Evolutionary conservation across 2,329 filamentous ascomycete genomes (phyloP).

Genomic region (Aspergillus spinulosporus): DNA sequence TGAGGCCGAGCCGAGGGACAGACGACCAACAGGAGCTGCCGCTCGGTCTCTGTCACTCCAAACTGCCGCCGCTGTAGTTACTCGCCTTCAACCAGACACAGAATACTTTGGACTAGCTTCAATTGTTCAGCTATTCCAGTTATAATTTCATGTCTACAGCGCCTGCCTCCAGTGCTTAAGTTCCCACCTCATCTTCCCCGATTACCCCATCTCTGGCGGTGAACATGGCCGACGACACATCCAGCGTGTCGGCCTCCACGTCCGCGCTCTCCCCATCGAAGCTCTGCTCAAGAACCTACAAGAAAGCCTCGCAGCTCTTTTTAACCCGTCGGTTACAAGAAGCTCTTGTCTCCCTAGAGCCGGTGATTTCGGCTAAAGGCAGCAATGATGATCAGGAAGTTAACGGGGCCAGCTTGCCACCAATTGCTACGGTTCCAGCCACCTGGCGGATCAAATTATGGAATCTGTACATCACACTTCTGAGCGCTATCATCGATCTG

Average conservation of each 20-base stretch:
- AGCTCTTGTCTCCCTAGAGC: slow-evolving; percentile 78
- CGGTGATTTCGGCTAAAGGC: slow-evolving; percentile 67
- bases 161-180: background rate
- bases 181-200: slow-evolving; percentile 4
- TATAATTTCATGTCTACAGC: background rate
- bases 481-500: slow-evolving; percentile 88
- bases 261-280: slow-evolving; percentile 64
- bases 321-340: slow-evolving; percentile 91
- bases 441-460: slow-evolving; percentile 91
- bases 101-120: slow-evolving; percentile 13
- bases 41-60: slow-evolving; percentile 1
- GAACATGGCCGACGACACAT: slow-evolving; percentile 34
- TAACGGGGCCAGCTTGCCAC: slow-evolving; percentile 55
- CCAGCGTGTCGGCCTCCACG: slow-evolving; percentile 51
- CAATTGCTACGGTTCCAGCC: slow-evolving; percentile 75
- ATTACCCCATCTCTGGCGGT: slow-evolving; percentile 23
- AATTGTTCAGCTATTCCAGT: background rate
- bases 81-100: slow-evolving; percentile 4
- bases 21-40: slow-evolving; percentile 20
- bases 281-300: slow-evolving; percentile 80
- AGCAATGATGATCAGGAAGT: slow-evolving; percentile 40
- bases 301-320: slow-evolving; percentile 90
- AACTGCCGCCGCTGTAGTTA: slow-evolving; percentile 10
- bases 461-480: slow-evolving; percentile 91
- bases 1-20: slow-evolving; percentile 37